phyloP scores from a whole-genome alignment of 805 yeast genomes.

The Diddensiella caesifluorescens region DNA sequence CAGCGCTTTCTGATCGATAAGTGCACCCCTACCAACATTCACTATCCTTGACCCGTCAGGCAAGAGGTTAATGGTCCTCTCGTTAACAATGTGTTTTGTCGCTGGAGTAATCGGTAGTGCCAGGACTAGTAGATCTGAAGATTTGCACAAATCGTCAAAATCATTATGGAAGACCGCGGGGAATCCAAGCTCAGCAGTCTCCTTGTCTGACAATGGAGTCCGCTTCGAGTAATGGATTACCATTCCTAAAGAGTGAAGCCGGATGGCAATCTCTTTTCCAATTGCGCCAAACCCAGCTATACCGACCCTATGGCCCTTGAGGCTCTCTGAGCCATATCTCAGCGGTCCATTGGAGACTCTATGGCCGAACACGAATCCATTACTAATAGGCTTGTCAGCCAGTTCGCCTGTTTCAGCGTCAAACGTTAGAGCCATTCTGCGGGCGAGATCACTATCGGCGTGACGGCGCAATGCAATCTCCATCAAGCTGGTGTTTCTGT shows the following conservation, averaged over 20 bases:
- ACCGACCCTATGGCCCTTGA: conserved; percentile 55
- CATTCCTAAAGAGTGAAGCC: conserved; percentile 59
- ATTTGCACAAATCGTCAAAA: conserved; percentile 40
- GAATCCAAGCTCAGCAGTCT: conserved; percentile 39
- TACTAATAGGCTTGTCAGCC: conserved; percentile 6
- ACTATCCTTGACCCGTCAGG: conserved; percentile 56
- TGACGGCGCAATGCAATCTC: conserved; percentile 39
- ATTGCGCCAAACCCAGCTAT: conserved; percentile 74
- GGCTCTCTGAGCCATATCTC: no score
- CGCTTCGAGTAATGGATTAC: conserved; percentile 58
- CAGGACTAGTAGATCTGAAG: conserved; percentile 53
- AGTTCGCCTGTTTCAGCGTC: conserved; percentile 14
- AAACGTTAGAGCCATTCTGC: conserved; percentile 30
- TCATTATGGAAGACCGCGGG: conserved; percentile 41
- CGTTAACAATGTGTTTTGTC: conserved; percentile 52
- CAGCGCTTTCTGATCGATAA: conserved; percentile 63
- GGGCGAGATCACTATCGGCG: conserved; percentile 42
- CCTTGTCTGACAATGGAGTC: conserved; percentile 37
- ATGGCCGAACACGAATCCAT: conserved; percentile 39
- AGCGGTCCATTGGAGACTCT: conserved; percentile 27
- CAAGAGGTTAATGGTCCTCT: conserved; percentile 41
- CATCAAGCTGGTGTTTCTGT: conserved; percentile 51
- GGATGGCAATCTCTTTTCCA: conserved; percentile 58
- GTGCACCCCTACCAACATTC: conserved; percentile 70
- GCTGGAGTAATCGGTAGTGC: conserved; percentile 62